A percentile compares a stretch with the other conserved stretches of the same genome.
phyloP scores from a whole-genome alignment of 352 stramenopile genomes.

The Hyaloperonospora arabidopsidis region DNA sequence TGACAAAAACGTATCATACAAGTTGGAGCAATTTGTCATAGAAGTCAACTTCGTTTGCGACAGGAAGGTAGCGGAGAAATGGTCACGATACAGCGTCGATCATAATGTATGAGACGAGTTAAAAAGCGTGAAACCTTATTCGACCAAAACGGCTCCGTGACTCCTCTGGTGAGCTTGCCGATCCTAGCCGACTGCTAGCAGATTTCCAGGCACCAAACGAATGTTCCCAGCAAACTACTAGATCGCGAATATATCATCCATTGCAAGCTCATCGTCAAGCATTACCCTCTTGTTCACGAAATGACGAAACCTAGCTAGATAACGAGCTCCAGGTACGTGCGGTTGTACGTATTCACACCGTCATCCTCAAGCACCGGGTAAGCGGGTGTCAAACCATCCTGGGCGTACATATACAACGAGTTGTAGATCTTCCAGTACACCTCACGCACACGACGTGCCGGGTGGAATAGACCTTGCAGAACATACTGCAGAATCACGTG shows the following conservation, averaged over 20 bases:
- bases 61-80: no score
- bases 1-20: no score
- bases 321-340: conserved; percentile 90
- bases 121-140: no score
- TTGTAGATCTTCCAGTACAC: conserved; percentile 99
- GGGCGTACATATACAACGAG: conserved; percentile 98
- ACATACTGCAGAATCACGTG: conserved; percentile 96
- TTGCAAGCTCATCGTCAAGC: conserved; percentile 7
- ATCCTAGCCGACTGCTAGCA: no score
- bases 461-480: conserved; percentile 97
- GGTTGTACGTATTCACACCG: conserved; percentile 90
- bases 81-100: no score
- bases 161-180: no score
- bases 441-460: conserved; percentile 95
- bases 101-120: no score
- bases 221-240: conserved; percentile 1
- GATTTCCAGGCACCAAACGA: no score
- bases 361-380: conserved; percentile 96
- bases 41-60: no score
- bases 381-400: conserved; percentile 94
- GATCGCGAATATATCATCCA: conserved; percentile 20
- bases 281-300: conserved; percentile 4
- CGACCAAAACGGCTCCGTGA: no score
- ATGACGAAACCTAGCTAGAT: conserved; percentile 32
- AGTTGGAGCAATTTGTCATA: no score